Conservation (phyloP, 495 filamentous ascomycete species). For the Chaetomium fimeti region DNA sequence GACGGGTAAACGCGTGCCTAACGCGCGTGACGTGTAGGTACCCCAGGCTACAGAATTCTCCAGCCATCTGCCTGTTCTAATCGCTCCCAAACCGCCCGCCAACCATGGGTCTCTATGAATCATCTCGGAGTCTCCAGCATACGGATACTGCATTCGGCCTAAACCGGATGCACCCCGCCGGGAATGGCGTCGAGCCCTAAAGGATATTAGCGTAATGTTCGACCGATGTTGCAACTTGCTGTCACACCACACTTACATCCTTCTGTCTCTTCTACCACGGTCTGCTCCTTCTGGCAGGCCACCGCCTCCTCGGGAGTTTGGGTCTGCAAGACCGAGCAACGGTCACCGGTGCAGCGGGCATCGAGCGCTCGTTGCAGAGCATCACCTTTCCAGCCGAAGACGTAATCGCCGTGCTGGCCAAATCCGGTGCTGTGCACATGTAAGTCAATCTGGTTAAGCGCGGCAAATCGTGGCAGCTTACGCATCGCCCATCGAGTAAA, state of each 20-base stretch:
- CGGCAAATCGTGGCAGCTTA: slow-evolving; percentile 8
- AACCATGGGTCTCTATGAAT: not conserved
- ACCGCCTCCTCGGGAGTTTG: slow-evolving; percentile 37
- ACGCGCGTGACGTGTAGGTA: not conserved
- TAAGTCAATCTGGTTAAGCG: not conserved
- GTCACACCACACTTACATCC: slow-evolving; percentile 31
- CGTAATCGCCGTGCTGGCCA: slow-evolving; percentile 51
- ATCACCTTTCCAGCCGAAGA: slow-evolving; percentile 54
- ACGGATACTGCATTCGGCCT: too few species aligned
- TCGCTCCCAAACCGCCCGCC: not conserved
- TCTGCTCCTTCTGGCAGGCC: slow-evolving; percentile 37
- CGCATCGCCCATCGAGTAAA: slow-evolving; percentile 52
- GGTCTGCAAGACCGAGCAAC: slow-evolving; percentile 40
- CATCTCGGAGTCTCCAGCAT: not conserved
- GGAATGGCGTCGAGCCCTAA: slow-evolving; percentile 14
- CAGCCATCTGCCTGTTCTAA: not conserved
- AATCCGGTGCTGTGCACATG: slow-evolving; percentile 35
- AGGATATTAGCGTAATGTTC: not conserved
- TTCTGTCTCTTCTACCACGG: slow-evolving; percentile 37
- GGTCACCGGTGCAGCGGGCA: slow-evolving; percentile 43
- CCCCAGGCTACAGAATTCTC: not conserved
- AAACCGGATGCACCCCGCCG: slow-evolving; percentile 8
- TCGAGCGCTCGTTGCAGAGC: slow-evolving; percentile 52
- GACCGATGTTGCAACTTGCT: not conserved
- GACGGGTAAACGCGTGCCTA: not conserved